A percentile compares a stretch with the other conserved stretches of the same genome.
These are phyloP conservation scores for Serendipita sp. DNA, from an alignment of 768 basidiomycete species.

Conservation along the genomic window DNA sequence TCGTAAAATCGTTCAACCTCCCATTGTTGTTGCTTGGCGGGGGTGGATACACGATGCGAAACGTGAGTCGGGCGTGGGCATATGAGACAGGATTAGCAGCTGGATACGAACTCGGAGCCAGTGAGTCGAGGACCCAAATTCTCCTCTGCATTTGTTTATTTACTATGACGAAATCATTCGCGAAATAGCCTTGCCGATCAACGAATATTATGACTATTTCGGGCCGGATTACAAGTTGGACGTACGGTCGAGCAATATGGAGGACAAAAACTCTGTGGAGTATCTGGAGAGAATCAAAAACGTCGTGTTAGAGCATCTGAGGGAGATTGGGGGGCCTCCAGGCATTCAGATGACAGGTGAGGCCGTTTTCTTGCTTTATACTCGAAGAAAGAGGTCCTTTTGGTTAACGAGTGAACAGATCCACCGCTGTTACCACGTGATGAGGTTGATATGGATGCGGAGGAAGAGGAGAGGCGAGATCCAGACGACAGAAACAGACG, in stretches of 20 bases:
- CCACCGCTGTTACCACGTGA: conserved; percentile 76
- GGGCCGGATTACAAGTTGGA: conserved; percentile 94
- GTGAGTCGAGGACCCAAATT: conserved; percentile 35
- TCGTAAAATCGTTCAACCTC: conserved; percentile 90
- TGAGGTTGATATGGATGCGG: conserved; percentile 62
- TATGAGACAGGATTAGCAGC: conserved; percentile 98
- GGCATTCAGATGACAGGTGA: conserved; percentile 81
- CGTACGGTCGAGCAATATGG: conserved; percentile 85
- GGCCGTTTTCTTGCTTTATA: conserved; percentile 10
- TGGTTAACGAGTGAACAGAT: conserved; percentile 29
- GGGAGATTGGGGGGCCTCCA: conserved; percentile 74
- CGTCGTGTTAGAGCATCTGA: conserved; percentile 81
- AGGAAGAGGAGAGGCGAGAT: conserved; percentile 60
- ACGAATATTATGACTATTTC: conserved; percentile 99
- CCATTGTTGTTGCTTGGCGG: conserved; percentile 87
- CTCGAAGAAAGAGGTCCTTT: not conserved
- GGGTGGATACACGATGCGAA: conserved; percentile 97
- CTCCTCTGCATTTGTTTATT: too few species aligned
- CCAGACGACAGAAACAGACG: conserved; percentile 60
- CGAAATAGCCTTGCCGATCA: conserved; percentile 74
- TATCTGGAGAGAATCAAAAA: conserved; percentile 87
- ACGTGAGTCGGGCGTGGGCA: conserved; percentile 94
- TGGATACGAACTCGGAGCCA: conserved; percentile 76
- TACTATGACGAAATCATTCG: too few species aligned
- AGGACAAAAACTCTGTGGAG: conserved; percentile 83